Evolutionary conservation across 495 filamentous ascomycete species (phyloP).

Genomic region (Geoglossum glabrum): DNA sequence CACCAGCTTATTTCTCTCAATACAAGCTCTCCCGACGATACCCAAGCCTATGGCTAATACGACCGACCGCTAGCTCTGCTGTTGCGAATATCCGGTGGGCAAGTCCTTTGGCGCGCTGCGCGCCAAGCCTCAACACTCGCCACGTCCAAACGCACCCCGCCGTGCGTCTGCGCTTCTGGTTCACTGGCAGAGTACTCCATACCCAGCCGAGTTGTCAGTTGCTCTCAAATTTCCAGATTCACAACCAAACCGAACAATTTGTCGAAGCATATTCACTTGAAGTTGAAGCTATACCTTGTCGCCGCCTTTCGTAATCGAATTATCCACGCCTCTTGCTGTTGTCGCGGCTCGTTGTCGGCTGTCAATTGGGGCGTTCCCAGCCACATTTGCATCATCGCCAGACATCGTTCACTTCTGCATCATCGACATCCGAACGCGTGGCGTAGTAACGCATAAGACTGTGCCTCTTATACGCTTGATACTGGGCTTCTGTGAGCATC

Average conservation of each 20-base stretch:
- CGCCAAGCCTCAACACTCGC: not conserved
- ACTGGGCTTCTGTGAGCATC: not conserved
- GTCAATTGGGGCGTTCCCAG: not conserved
- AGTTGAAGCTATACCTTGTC: not conserved
- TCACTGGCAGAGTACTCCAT: too few species aligned
- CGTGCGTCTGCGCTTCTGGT: not conserved
- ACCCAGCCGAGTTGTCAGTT: too few species aligned
- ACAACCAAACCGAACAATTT: not conserved
- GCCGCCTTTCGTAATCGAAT: not conserved
- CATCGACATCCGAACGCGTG: not conserved
- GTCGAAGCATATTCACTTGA: not conserved
- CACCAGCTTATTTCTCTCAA: not conserved
- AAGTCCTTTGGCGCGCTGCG: not conserved
- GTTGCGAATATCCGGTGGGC: not conserved
- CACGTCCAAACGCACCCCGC: not conserved
- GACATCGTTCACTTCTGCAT: not conserved
- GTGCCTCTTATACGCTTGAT: not conserved
- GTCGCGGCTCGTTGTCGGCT: not conserved
- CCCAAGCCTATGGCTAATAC: not conserved
- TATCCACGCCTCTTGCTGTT: not conserved
- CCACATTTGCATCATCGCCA: not conserved
- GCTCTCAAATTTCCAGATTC: not conserved
- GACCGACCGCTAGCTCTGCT: not conserved
- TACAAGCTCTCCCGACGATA: not conserved
- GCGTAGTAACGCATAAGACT: not conserved